Conservation (phyloP, 176 grass and related monocot species). For the Thalia dealbata region DNA sequence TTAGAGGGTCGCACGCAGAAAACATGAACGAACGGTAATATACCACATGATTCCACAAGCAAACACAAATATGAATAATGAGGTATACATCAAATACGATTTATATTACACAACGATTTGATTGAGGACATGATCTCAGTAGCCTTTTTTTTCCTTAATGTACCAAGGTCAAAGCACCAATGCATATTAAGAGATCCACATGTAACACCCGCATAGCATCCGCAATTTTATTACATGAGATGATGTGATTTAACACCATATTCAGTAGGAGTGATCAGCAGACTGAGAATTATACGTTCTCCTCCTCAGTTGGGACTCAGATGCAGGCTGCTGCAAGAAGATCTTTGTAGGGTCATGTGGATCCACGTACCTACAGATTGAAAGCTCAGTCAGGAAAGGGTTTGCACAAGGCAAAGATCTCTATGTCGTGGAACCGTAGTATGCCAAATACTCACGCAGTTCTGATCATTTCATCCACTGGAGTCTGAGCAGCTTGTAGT, state of each 20-base stretch:
- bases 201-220: neutral
- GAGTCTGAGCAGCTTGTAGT: slow-evolving; percentile 77
- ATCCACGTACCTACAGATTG: slow-evolving; percentile 62
- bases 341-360: slow-evolving; percentile 93
- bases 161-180: neutral
- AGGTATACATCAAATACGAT: too few relatives aligned
- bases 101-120: too few relatives aligned
- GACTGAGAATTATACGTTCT: slow-evolving; percentile 70
- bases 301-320: slow-evolving; percentile 91
- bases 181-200: neutral
- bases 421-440: neutral
- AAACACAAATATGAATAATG: too few relatives aligned
- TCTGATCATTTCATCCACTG: slow-evolving; percentile 91
- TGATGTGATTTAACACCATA: neutral
- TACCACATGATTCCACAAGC: too few relatives aligned
- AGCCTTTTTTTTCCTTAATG: too few relatives aligned
- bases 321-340: slow-evolving; percentile 82
- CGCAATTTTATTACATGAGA: neutral
- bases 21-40: too few relatives aligned
- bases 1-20: too few relatives aligned
- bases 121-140: too few relatives aligned
- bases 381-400: neutral
- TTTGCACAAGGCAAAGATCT: neutral
- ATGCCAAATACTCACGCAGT: slow-evolving; percentile 50
- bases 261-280: slow-evolving; percentile 25